Base-by-base conservation (phyloP, 139 green algal genomes). In the Deuterostichococcus epilithicus region DNA sequence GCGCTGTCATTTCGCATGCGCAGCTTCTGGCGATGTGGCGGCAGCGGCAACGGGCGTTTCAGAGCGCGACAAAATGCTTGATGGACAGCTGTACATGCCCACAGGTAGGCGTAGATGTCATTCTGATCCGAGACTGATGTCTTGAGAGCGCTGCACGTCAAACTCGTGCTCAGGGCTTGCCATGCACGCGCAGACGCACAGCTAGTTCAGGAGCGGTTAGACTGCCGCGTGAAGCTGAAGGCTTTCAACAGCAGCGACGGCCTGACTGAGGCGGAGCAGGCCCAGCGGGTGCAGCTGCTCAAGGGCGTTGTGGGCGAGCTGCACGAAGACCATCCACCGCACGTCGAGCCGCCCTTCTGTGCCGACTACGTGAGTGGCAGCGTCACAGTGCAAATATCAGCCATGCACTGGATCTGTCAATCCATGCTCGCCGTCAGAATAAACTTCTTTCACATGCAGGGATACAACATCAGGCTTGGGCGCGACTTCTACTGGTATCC, bases 391-490 rank as follows among this genome's bases (percentile, higher is more conserved):
- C n/a, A n/a, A n/a, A n/a, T n/a, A n/a, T n/a, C n/a, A n/a, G n/a
- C n/a, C n/a, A n/a, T n/a, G n/a, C n/a, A n/a, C n/a, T n/a, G n/a
- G n/a, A n/a, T n/a, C n/a, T n/a, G n/a, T n/a, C n/a, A n/a, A n/a
- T n/a, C n/a, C n/a, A n/a, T n/a, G n/a, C n/a, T n/a, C n/a, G n/a
- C n/a, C n/a, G n/a, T n/a, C n/a, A n/a, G n/a, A n/a, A n/a, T n/a
- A n/a, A n/a, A n/a, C n/a, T n/a, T n/a, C n/a, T n/a, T n/a, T n/a
- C n/a, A n/a, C n/a, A n/a, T n/a, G 34, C 72, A 82, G 78, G 75
- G 78, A 8, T 84, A 88, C 75, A 88, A 87, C 59, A 73, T 88
- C n/a, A 73, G 42, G 5, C 34, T 88, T 3, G 84, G 84, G 58
- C 70, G 73, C 23, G 70, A 70, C 63, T 78, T 81, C 36, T 83